Evolutionary conservation across 768 basidiomycete species (phyloP).

Genomic region (Nidularia pulvinata): DNA sequence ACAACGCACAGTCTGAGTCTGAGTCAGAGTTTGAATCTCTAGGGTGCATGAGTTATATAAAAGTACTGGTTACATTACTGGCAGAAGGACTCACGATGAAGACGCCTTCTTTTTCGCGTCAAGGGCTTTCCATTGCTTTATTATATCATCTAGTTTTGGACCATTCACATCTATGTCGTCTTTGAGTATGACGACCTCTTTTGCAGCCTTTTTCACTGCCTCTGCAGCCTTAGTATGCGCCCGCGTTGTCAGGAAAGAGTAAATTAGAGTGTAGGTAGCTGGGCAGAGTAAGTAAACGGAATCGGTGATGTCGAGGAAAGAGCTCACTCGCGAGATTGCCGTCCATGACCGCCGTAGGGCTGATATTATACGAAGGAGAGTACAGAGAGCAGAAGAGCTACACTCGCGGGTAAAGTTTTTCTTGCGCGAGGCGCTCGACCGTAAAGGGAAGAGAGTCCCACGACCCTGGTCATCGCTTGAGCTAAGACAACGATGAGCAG

Average conservation of each 20-base stretch:
- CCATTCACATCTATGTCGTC: constrained; percentile 47
- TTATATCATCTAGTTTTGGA: constrained; percentile 62
- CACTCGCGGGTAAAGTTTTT: not conserved
- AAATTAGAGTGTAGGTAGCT: constrained; percentile 80
- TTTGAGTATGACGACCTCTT: constrained; percentile 57
- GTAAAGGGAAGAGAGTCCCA: constrained; percentile 27
- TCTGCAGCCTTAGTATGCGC: constrained; percentile 71
- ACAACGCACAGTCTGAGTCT: constrained; percentile 13
- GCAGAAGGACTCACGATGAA: constrained; percentile 12
- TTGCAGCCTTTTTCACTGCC: constrained; percentile 74
- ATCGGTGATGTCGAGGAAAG: not conserved
- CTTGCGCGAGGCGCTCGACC: not conserved
- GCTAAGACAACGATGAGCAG: constrained; percentile 33
- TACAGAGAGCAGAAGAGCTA: not conserved
- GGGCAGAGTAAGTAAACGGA: constrained; percentile 5
- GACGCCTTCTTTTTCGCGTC: constrained; percentile 18
- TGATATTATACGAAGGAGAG: not conserved
- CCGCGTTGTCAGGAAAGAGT: constrained; percentile 68
- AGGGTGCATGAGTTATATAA: not conserved
- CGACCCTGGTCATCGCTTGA: constrained; percentile 16
- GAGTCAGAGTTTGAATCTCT: constrained; percentile 6
- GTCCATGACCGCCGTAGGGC: constrained; percentile 35
- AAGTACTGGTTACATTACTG: not conserved
- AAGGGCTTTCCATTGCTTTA: constrained; percentile 60
- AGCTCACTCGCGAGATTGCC: constrained; percentile 51